Conservation (phyloP, 2,329 filamentous ascomycete species). For the Didymella exigua region DNA sequence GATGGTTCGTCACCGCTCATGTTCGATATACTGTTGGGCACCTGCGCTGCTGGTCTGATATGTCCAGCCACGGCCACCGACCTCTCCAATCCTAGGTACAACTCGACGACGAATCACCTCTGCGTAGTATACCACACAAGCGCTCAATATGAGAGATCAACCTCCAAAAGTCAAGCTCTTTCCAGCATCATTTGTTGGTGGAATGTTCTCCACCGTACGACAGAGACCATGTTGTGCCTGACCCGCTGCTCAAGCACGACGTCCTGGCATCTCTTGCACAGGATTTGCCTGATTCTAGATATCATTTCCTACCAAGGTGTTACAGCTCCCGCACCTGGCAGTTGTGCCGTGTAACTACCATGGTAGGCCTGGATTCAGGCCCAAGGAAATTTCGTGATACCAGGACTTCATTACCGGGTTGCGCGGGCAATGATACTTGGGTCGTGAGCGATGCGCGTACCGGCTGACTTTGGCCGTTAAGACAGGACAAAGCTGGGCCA, state of each 20-base stretch:
- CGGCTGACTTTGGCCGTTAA: neutral
- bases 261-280: neutral
- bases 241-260: neutral
- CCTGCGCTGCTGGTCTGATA: neutral
- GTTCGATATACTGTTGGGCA: neutral
- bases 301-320: conserved; percentile 2
- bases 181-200: neutral
- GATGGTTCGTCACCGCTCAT: neutral
- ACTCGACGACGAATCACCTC: neutral
- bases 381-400: neutral
- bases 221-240: neutral
- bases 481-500: neutral
- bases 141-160: neutral
- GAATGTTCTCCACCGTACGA: neutral
- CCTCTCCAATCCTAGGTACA: neutral
- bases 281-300: neutral
- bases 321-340: conserved; percentile 11
- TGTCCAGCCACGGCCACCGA: neutral
- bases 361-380: neutral
- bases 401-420: neutral
- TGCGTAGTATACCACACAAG: neutral
- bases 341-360: conserved; percentile 5
- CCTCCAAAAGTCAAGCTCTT: neutral
- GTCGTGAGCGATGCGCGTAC: neutral
- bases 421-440: neutral